Evolutionary conservation across 306 rosid genomes (phyloP).

Genomic region (Cucurbita ficifolia): DNA sequence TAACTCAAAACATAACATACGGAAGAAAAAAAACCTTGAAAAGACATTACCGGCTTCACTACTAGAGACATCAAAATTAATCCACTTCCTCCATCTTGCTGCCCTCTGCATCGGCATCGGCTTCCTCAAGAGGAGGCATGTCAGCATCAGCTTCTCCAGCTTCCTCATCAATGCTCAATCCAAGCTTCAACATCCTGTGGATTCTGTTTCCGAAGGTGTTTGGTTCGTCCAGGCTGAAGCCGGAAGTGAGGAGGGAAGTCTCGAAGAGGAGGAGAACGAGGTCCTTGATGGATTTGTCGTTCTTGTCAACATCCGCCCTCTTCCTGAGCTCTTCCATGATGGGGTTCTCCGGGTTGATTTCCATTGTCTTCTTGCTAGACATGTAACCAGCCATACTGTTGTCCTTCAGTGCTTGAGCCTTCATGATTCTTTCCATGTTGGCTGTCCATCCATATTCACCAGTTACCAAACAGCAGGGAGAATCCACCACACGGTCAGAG

Average conservation of each 20-base stretch:
- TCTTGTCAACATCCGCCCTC: conserved; percentile 24
- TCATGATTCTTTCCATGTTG: conserved; percentile 94
- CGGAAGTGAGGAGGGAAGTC: conserved; percentile 84
- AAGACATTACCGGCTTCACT: not conserved
- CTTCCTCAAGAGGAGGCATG: conserved; percentile 85
- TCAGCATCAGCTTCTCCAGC: conserved; percentile 50
- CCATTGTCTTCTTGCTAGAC: conserved; percentile 97
- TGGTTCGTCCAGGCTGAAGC: conserved; percentile 92
- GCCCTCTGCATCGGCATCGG: conserved; percentile 62
- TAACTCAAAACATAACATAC: not conserved
- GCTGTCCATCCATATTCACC: conserved; percentile 98
- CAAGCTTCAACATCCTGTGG: conserved; percentile 91
- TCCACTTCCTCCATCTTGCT: conserved; percentile 99
- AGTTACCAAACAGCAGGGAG: conserved; percentile 90
- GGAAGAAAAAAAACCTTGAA: no score
- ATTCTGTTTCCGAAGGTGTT: conserved; percentile 94
- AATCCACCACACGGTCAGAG: conserved; percentile 79
- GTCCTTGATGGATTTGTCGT: conserved; percentile 90
- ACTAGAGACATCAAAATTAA: conserved; percentile 9
- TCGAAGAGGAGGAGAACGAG: conserved; percentile 75
- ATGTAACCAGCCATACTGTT: conserved; percentile 90
- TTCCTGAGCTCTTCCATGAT: conserved; percentile 85
- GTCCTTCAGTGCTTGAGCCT: conserved; percentile 87
- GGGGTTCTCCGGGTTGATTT: conserved; percentile 82
- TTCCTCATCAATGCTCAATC: conserved; percentile 86